A percentile compares a stretch with the other conserved stretches of the same genome.
These are phyloP conservation scores for Lepiota brunneoincarnata DNA, from an alignment of 768 basidiomycete genomes.

Conservation along the genomic window DNA sequence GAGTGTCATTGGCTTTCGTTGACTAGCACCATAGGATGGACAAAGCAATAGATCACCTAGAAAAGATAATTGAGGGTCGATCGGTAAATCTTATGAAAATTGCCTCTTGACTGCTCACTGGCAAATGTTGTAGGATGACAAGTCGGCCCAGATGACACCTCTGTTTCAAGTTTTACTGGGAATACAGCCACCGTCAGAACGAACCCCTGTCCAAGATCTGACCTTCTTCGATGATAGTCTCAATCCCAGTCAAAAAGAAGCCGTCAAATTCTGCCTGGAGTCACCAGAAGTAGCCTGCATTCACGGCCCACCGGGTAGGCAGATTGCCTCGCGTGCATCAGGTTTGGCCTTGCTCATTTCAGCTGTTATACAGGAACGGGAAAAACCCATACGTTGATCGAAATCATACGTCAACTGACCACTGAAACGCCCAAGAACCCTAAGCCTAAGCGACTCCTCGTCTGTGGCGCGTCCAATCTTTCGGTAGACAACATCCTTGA, in stretches of 20 bases:
- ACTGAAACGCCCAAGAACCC: slow-evolving; percentile 42
- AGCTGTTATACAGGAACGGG: slow-evolving; percentile 61
- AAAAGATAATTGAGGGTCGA: slow-evolving; percentile 29
- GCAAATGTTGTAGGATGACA: slow-evolving; percentile 32
- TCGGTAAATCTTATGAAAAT: slow-evolving; percentile 9
- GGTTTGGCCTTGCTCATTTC: background rate
- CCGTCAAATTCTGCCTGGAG: slow-evolving; percentile 79
- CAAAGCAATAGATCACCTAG: slow-evolving; percentile 67
- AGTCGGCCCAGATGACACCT: slow-evolving; percentile 39
- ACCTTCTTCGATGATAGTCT: slow-evolving; percentile 72
- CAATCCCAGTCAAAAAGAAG: slow-evolving; percentile 82
- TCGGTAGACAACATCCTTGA: slow-evolving; percentile 96
- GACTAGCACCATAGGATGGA: slow-evolving; percentile 66
- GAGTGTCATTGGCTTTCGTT: background rate
- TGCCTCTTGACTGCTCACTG: slow-evolving; percentile 7
- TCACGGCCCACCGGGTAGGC: slow-evolving; percentile 90
- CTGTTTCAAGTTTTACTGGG: slow-evolving; percentile 75
- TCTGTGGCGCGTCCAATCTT: slow-evolving; percentile 93
- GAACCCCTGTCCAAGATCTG: slow-evolving; percentile 36
- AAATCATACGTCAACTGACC: slow-evolving; percentile 85
- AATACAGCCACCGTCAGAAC: slow-evolving; percentile 45
- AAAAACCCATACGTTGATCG: slow-evolving; percentile 94
- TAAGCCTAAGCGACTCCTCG: slow-evolving; percentile 63
- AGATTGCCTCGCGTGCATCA: background rate
- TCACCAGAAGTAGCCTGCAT: slow-evolving; percentile 86